These are phyloP conservation scores for Acanthamoeba polyphaga DNA, from an alignment of 208 protist genomes.

Conservation along the genomic window DNA sequence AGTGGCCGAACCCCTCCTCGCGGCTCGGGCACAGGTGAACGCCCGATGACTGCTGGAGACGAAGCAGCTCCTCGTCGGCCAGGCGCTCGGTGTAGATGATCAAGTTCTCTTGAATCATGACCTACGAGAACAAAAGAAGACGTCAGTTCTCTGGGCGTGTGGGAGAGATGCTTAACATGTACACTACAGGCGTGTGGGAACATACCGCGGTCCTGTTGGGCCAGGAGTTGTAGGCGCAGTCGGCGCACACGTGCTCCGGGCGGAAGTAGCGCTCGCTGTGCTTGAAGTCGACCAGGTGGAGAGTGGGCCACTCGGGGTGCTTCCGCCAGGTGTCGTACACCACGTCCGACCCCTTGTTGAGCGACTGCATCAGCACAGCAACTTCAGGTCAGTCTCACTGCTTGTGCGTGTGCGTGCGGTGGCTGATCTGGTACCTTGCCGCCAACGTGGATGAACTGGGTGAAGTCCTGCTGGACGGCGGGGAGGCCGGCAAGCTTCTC, in stretches of 20 bases:
- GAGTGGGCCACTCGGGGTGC: constrained; percentile 6
- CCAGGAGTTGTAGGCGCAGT: constrained; percentile 1
- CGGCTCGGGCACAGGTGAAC: constrained; percentile 32
- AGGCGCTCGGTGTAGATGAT: background rate
- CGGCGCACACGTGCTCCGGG: background rate
- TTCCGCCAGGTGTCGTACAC: constrained; percentile 11
- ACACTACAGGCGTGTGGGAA: background rate
- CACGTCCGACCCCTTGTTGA: constrained; percentile 44
- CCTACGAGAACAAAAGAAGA: background rate
- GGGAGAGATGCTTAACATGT: background rate
- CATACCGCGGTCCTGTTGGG: constrained; percentile 26
- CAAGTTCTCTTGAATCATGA: constrained; percentile 10
- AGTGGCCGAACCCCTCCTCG: constrained; percentile 39
- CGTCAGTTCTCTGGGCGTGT: too few relatives aligned
- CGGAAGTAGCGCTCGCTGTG: background rate
- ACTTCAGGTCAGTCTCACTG: background rate
- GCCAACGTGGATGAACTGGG: constrained; percentile 17
- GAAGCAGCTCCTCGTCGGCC: background rate
- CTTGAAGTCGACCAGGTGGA: constrained; percentile 36
- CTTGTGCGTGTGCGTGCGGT: background rate
- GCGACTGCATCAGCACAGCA: background rate
- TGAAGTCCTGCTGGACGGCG: background rate
- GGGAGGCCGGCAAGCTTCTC: background rate
- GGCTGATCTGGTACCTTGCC: background rate
- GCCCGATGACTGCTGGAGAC: constrained; percentile 9